A percentile compares a stretch with the other conserved stretches of the same genome.
Conservation (phyloP, 768 basidiomycete species). For the Sarcodon aspratus region DNA sequence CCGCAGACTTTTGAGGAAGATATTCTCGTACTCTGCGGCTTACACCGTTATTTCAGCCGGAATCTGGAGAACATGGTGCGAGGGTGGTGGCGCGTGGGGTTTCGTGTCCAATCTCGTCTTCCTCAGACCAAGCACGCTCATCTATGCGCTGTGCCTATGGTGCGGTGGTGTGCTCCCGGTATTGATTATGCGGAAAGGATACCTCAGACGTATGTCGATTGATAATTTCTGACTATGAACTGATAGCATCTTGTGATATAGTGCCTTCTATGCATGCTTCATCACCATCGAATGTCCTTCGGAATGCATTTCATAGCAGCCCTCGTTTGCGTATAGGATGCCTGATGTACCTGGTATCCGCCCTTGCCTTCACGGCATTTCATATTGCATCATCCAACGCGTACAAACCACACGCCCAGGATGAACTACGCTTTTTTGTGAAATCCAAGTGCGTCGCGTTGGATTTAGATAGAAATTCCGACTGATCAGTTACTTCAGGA, state of each 20-base stretch:
- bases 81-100: constrained; percentile 18
- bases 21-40: constrained; percentile 39
- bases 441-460: constrained; percentile 43
- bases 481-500: constrained; percentile 26
- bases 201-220: constrained; percentile 41
- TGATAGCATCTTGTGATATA: constrained; percentile 10
- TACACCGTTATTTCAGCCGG: constrained; percentile 33
- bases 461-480: not conserved
- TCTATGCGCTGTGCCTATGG: constrained; percentile 35
- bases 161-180: constrained; percentile 41
- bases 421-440: constrained; percentile 44
- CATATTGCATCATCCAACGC: constrained; percentile 29
- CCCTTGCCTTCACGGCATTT: constrained; percentile 28
- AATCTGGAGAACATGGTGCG: constrained; percentile 31
- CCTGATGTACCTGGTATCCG: constrained; percentile 34
- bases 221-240: not conserved
- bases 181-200: constrained; percentile 43
- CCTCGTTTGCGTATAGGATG: constrained; percentile 9
- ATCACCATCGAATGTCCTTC: constrained; percentile 41
- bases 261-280: constrained; percentile 25
- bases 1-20: constrained; percentile 43
- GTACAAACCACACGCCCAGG: constrained; percentile 17
- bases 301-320: constrained; percentile 24
- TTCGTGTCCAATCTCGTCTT: constrained; percentile 25
- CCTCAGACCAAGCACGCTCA: constrained; percentile 21